Conservation (phyloP, 2,329 filamentous ascomycete species). For the Trichoderma sp. region DNA sequence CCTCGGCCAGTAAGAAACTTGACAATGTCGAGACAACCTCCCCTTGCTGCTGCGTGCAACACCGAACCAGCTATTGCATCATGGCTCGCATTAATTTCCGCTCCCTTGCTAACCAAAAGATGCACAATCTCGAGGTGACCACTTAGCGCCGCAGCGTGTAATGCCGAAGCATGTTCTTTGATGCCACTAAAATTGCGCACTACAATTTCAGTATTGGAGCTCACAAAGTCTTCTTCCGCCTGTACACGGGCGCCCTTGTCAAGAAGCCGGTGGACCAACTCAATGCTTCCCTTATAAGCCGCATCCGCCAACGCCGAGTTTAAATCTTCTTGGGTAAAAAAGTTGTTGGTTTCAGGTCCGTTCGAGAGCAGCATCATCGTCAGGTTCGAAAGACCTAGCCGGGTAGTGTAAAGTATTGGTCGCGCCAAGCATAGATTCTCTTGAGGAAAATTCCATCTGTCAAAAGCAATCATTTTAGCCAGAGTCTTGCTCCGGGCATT, state of each 20-base stretch:
- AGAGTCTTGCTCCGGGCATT: background rate
- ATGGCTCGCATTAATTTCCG: background rate
- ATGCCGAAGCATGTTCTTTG: background rate
- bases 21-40: background rate
- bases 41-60: background rate
- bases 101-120: background rate
- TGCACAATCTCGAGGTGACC: background rate
- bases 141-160: background rate
- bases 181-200: background rate
- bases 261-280: background rate
- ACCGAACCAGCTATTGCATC: background rate
- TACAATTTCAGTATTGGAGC: background rate
- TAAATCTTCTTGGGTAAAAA: background rate
- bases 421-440: background rate
- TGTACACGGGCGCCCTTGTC: conserved; percentile 11
- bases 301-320: background rate
- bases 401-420: background rate
- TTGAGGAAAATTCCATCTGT: background rate
- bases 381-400: background rate
- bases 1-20: background rate
- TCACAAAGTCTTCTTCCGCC: background rate
- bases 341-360: background rate
- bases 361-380: background rate
- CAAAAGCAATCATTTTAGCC: background rate
- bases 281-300: background rate